Evolutionary conservation across 352 stramenopile species (phyloP).

Genomic region (Phytophthora sp.): DNA sequence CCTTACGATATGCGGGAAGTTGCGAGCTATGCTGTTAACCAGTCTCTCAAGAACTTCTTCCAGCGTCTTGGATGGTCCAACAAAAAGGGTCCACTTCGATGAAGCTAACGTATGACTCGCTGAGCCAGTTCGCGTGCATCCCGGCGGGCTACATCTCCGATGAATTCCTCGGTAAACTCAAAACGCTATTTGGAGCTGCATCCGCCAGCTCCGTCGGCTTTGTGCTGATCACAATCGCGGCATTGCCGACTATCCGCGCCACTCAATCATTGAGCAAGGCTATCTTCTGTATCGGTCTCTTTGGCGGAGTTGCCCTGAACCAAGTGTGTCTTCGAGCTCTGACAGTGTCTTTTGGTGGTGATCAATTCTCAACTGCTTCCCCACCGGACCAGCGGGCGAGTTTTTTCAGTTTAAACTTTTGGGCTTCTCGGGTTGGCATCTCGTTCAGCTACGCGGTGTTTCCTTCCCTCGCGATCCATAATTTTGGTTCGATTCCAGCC

Average conservation of each 20-base stretch:
- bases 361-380: slow-evolving; percentile 64
- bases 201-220: slow-evolving; percentile 54
- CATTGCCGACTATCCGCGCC: slow-evolving; percentile 45
- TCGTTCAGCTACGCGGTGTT: slow-evolving; percentile 81
- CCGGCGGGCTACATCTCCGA: slow-evolving; percentile 65
- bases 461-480: slow-evolving; percentile 77
- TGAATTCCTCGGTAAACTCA: slow-evolving; percentile 56
- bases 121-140: slow-evolving; percentile 66
- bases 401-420: slow-evolving; percentile 90
- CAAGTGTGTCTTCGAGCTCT: slow-evolving; percentile 63
- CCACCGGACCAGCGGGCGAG: slow-evolving; percentile 48
- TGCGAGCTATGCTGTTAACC: slow-evolving; percentile 63
- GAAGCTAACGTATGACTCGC: slow-evolving; percentile 70
- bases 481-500: slow-evolving; percentile 55
- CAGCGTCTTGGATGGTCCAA: slow-evolving; percentile 62
- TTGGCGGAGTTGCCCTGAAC: slow-evolving; percentile 50
- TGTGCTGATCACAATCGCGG: slow-evolving; percentile 50
- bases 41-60: slow-evolving; percentile 74
- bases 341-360: slow-evolving; percentile 63
- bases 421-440: slow-evolving; percentile 73
- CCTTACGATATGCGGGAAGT: slow-evolving; percentile 51
- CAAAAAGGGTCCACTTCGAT: slow-evolving; percentile 59
- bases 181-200: slow-evolving; percentile 28
- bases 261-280: slow-evolving; percentile 34
- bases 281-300: slow-evolving; percentile 71